Evolutionary conservation across 2,329 filamentous ascomycete species (phyloP), one percentile per base, ranked within the genome.

Genomic region (Monilinia polystroma): DNA sequence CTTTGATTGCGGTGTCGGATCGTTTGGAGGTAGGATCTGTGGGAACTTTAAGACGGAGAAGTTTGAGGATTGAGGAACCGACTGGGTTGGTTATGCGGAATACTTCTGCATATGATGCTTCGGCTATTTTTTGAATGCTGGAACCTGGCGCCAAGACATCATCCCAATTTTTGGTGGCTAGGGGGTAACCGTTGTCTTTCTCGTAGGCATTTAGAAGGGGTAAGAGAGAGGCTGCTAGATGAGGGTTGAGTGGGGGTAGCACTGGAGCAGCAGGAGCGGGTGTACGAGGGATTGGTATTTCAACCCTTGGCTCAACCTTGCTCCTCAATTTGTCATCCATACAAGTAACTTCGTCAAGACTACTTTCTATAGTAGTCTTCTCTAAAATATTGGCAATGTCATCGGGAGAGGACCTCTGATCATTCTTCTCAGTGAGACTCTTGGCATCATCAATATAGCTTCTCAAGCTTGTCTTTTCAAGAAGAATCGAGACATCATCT

Each of bases 81-180:
- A 81, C 79, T 55, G 81, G 79, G 72, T 87, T 88, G 57, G 80
- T 84, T 70, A 89, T 81, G 12, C 85, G 84, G 71, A 88, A 89
- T 12, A 89, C 85, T 73, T 89, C 87, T 7, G 87, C 86, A 71
- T 85, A 89, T 2, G 87, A 89, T 6, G 87, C 86, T 74, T 89
- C 87, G 12, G 87, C 86, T 62, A 89, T 89, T 76, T 89, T 89
- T 54, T 81, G 80, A 59, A 89, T 85, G 47, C 76, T 76, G 72
- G 84, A 82, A 20, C 80, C 81, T 0, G 79, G 77, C 0, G 83
- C 82, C 59, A 85, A 85, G 41, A 89, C 79, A 63, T 88, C 85
- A 41, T 80, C 76, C 86, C 87, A 89, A 4, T 67, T 65, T 10
- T 53, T 64, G 7, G 69, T 63, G 4, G 41, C 23, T 12, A 75